Percentiles rank a stretch among this genome's conserved stretches.
phyloP scores from a whole-genome alignment of 768 basidiomycete species.

The Phlebiopsis flavidoalba region DNA sequence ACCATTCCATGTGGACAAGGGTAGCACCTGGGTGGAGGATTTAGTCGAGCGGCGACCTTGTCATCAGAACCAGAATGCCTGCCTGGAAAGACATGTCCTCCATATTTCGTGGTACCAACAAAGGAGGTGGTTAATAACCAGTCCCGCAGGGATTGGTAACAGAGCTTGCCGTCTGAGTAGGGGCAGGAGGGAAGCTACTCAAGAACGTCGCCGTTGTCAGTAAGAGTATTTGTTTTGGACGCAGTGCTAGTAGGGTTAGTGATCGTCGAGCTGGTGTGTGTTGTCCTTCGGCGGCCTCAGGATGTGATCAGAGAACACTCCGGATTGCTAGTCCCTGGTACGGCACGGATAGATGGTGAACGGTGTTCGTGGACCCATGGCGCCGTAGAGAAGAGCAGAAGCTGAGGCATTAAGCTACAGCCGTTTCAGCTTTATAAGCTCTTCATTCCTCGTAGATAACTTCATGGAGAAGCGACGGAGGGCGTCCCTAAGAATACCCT shows the following conservation, averaged over 20 bases:
- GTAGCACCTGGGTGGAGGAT: slow-evolving; percentile 44
- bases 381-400: neutral
- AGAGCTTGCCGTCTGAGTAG: neutral
- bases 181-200: neutral
- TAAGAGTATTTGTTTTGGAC: neutral
- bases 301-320: neutral
- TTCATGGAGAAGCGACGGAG: neutral
- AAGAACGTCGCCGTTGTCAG: neutral
- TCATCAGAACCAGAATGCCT: slow-evolving; percentile 3
- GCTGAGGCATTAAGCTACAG: neutral
- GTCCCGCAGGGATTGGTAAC: slow-evolving; percentile 20
- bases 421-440: neutral
- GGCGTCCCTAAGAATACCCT: neutral
- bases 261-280: neutral
- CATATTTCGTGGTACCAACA: slow-evolving; percentile 60
- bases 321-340: neutral
- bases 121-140: slow-evolving; percentile 56
- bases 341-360: neutral
- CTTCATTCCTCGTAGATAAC: neutral
- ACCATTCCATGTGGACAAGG: slow-evolving; percentile 66
- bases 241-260: neutral
- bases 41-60: neutral
- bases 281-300: neutral
- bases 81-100: slow-evolving; percentile 67
- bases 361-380: neutral